Evolutionary conservation across 352 stramenopile genomes (phyloP).

Genomic region (Phytopythium mirpurense): DNA sequence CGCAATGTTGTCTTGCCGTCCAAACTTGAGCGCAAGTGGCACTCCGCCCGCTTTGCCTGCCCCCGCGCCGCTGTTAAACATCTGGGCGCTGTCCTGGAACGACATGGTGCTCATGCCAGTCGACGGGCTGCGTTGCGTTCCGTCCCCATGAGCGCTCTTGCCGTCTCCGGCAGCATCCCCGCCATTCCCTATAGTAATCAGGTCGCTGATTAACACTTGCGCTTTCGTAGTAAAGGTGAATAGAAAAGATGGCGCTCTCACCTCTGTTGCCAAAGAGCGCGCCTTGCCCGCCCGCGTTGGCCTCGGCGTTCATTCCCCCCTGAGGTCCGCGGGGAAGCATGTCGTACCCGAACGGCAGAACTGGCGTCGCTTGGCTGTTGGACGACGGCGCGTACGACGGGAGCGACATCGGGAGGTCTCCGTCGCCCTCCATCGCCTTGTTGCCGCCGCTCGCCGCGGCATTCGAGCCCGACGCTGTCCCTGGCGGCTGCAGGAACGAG

Average conservation of each 20-base stretch:
- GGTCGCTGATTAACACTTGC: no score
- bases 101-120: constrained; percentile 56
- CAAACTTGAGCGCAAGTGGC: constrained; percentile 14
- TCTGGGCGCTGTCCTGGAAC: constrained; percentile 37
- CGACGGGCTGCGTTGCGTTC: constrained; percentile 35
- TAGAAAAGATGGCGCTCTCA: no score
- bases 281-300: constrained; percentile 9
- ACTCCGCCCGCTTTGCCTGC: constrained; percentile 21
- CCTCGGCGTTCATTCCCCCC: constrained; percentile 13
- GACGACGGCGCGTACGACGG: constrained; percentile 63
- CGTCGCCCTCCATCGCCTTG: constrained; percentile 20
- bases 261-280: not conserved
- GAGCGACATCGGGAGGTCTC: constrained; percentile 66
- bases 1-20: constrained; percentile 27
- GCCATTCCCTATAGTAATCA: not conserved
- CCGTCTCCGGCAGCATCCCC: constrained; percentile 2
- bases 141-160: not conserved
- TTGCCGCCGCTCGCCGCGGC: not conserved
- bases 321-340: constrained; percentile 18
- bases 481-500: constrained; percentile 7
- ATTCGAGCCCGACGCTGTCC: not conserved
- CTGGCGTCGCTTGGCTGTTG: constrained; percentile 8
- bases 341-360: constrained; percentile 29
- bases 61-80: constrained; percentile 10
- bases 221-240: no score